Percentiles rank a stretch among this genome's conserved stretches.
Evolutionary conservation across 257 asterid species (phyloP).

Genomic region (Penstemon davidsonii): DNA sequence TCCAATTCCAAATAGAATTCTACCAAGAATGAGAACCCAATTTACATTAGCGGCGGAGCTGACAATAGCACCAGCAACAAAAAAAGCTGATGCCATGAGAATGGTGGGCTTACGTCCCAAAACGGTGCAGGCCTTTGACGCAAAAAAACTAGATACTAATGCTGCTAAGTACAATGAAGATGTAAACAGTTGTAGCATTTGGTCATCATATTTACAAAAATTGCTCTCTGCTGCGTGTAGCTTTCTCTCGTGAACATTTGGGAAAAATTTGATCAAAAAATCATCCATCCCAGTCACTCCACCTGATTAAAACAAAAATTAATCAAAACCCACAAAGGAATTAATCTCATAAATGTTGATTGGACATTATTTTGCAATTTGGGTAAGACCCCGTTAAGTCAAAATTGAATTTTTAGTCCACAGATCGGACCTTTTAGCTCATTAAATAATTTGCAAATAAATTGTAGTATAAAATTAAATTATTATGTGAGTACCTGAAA

Average conservation of each 20-base stretch:
- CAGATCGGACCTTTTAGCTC: no score
- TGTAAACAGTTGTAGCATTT: slow-evolving; percentile 49
- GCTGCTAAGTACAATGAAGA: slow-evolving; percentile 54
- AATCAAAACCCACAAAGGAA: no score
- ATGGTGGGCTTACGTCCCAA: slow-evolving; percentile 50
- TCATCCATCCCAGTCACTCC: slow-evolving; percentile 62
- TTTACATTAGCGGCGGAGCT: slow-evolving; percentile 30
- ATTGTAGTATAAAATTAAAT: no score
- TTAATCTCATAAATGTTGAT: no score
- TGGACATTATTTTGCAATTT: no score
- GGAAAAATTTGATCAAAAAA: slow-evolving; percentile 47
- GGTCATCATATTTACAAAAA: slow-evolving; percentile 52
- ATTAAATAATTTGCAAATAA: no score
- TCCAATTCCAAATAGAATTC: slow-evolving; percentile 47
- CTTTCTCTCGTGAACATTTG: slow-evolving; percentile 38
- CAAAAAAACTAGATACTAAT: slow-evolving; percentile 42
- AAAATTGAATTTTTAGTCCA: no score
- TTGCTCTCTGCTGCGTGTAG: slow-evolving; percentile 40
- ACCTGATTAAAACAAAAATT: slow-evolving; percentile 20
- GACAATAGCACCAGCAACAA: slow-evolving; percentile 40
- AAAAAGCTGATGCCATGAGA: slow-evolving; percentile 37
- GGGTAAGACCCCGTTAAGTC: no score
- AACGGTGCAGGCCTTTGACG: slow-evolving; percentile 41
- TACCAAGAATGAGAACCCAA: slow-evolving; percentile 44
- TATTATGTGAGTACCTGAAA: not conserved